These are phyloP conservation scores for Coniochaeta sp. DNA, from an alignment of 2,329 filamentous ascomycete species.

Conservation along the genomic window DNA sequence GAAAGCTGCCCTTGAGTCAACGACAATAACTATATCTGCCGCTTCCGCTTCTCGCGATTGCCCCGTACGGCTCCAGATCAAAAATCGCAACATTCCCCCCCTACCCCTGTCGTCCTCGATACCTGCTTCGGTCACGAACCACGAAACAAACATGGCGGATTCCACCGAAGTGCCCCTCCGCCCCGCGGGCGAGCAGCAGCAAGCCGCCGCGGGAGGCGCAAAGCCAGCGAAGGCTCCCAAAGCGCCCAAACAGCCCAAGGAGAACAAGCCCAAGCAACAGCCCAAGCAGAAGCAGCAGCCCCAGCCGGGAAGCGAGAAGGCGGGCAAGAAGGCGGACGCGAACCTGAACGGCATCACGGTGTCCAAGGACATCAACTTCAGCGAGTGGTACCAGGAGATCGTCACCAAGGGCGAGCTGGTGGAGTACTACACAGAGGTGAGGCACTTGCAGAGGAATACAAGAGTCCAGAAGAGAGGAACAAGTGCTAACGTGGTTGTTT, in stretches of 20 bases:
- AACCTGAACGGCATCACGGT: slow-evolving; percentile 82
- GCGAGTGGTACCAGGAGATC: slow-evolving; percentile 96
- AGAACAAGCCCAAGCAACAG: not conserved
- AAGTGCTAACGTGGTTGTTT: not conserved
- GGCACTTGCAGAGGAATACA: not conserved
- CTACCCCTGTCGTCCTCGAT: too few species aligned
- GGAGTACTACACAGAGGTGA: slow-evolving; percentile 68
- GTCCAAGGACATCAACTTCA: slow-evolving; percentile 78
- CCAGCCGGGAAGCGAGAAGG: slow-evolving; percentile 48
- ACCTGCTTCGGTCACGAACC: not conserved
- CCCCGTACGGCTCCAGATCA: too few species aligned
- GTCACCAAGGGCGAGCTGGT: slow-evolving; percentile 96
- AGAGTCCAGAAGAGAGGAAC: not conserved
- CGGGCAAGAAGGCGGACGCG: slow-evolving; percentile 52
- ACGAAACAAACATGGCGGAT: not conserved
- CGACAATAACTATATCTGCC: not conserved
- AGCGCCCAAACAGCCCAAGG: not conserved
- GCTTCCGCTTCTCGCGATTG: not conserved
- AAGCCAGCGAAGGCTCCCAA: not conserved
- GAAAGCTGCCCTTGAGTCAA: not conserved
- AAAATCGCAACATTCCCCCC: too few species aligned
- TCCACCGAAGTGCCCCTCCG: not conserved
- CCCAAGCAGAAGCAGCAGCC: not conserved
- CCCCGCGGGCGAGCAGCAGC: not conserved
- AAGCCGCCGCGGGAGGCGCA: too few species aligned